Evolutionary conservation across 1,284 basidiomycete genomes (phyloP), one percentile per base, ranked within the genome.

Genomic region (Cryptococcus sp.): DNA sequence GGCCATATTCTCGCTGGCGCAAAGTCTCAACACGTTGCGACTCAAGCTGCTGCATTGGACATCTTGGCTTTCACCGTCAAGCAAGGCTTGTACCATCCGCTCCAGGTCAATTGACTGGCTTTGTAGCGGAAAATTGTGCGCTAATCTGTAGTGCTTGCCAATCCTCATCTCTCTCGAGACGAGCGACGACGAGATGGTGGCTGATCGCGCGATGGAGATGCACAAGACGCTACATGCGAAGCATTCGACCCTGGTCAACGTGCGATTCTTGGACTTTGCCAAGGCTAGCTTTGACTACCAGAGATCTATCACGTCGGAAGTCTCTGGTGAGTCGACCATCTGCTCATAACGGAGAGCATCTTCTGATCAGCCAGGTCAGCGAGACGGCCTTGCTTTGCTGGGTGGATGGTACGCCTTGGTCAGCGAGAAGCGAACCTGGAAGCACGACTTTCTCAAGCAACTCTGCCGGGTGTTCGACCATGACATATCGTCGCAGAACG

Each of bases 91-190:
- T 88, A 90, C 12, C 94, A 98, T 72, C 95, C 95, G 0, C 78
- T 97, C 4, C 84, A 87, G 75, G 85, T 86, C 57, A 57, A 77
- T 60, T 31, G 10, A 10, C 1, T 4, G 18, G 12, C 7, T 34
- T 19, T 16, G 34, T 34, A 26, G 23, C 19, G 34, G 22, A 24
- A 6, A 16, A 19, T 36, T 45, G 53, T 55, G 43, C 47, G 21
- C 4, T 31, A 26, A 11, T 28, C 19, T 18, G 1, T 60, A 95
- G 83, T 94, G 89, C 35, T 83, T 97, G 60, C 92, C 95, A 0
- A 81, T 91, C 25, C 85, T 99, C 48, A 83, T 98, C 11, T 87
- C 94, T 2, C 79, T 98, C 12, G 93, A 97, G 71, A 95, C 93
- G 0, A 85, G 85, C 57, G 76, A 83, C 3, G 79, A 80, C 44